A percentile compares a stretch with the other conserved stretches of the same genome.
These are phyloP conservation scores for Pisolithus thermaeus DNA, from an alignment of 1,284 basidiomycete genomes.

Conservation along the genomic window DNA sequence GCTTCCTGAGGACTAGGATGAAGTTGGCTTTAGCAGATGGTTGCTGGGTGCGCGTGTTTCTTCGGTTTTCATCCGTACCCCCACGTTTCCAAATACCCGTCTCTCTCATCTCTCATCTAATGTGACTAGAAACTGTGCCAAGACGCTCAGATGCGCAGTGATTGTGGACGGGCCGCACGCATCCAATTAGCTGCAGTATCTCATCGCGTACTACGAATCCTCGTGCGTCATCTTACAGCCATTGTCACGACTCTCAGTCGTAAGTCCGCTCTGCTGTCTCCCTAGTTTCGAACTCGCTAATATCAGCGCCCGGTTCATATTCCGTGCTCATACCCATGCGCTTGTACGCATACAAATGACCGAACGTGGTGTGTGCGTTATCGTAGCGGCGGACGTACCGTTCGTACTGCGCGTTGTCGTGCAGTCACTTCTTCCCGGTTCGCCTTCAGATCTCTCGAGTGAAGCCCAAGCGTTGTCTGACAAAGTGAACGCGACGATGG, in stretches of 20 bases:
- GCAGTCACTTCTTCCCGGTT: slow-evolving; percentile 47
- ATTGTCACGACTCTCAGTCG: slow-evolving; percentile 40
- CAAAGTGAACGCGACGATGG: slow-evolving; percentile 32
- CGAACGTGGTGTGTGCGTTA: slow-evolving; percentile 2
- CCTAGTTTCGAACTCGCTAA: not conserved
- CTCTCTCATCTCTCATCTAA: slow-evolving; percentile 4
- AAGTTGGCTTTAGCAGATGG: slow-evolving; percentile 54
- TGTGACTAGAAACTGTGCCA: slow-evolving; percentile 40
- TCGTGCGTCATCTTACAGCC: slow-evolving; percentile 52
- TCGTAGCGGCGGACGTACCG: slow-evolving; percentile 48
- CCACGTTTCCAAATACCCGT: not conserved
- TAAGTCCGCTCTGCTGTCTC: slow-evolving; percentile 28
- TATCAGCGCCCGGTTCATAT: slow-evolving; percentile 7
- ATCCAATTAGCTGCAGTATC: slow-evolving; percentile 46
- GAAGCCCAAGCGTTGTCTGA: slow-evolving; percentile 46
- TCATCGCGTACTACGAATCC: slow-evolving; percentile 45
- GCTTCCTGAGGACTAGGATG: slow-evolving; percentile 47
- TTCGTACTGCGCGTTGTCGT: slow-evolving; percentile 53
- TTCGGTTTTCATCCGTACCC: no score
- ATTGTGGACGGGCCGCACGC: slow-evolving; percentile 48
- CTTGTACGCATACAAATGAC: no score
- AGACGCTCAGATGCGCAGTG: slow-evolving; percentile 33
- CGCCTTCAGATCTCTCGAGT: slow-evolving; percentile 41
- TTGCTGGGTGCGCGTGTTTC: slow-evolving; percentile 48
- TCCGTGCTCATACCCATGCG: no score